Base-by-base conservation (phyloP, 108 stramenopile species). In the Fragilaria crotonensis region DNA sequence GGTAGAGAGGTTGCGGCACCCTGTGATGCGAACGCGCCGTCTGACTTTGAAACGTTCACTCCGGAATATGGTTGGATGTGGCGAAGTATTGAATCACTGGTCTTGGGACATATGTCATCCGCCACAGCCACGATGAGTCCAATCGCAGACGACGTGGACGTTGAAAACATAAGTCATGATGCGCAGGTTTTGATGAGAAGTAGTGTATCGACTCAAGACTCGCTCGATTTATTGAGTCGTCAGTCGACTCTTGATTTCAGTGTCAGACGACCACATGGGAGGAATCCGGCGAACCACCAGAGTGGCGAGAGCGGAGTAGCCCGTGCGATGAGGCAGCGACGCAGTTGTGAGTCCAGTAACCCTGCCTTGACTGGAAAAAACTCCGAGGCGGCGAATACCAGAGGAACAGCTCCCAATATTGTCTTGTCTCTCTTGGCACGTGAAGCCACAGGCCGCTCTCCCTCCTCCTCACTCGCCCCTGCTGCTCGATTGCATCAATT, bases 31-130 rank as follows among this genome's bases (percentile, higher is more conserved):
- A n/a, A n/a, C n/a, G n/a, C n/a, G n/a, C n/a, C n/a, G n/a, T 57
- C 19, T 17, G 3, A 20, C 45, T 21, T 48, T 48, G 47, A 57
- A 57, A 5, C 55, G 45, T 25, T 48, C 44, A 21, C 36, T 41
- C 17, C 59, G 21, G 31, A 63, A n/a, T 29, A 50, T 51, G 72
- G 75, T 51, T 80, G 79, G 79, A 80, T 72, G 79, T 67, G 79
- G 27, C 60, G 79, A 18, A 72, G 67, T 52, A 56, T 75, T 41
- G 79, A 80, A 64, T 67, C 70, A 22, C 67, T 80, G 4, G 52
- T 80, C 33, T 44, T 71, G 54, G 79, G 79, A 33, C 69, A 65
- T 44, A 62, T 22, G 4, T 36, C 60, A 0, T 56, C 55, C 7
- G 63, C 63, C 3, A 69, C 73, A 21, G 60, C 73, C n/a, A n/a